Evolutionary conservation across 2,329 filamentous ascomycete species (phyloP).

Genomic region (Trichophaea hybrida): DNA sequence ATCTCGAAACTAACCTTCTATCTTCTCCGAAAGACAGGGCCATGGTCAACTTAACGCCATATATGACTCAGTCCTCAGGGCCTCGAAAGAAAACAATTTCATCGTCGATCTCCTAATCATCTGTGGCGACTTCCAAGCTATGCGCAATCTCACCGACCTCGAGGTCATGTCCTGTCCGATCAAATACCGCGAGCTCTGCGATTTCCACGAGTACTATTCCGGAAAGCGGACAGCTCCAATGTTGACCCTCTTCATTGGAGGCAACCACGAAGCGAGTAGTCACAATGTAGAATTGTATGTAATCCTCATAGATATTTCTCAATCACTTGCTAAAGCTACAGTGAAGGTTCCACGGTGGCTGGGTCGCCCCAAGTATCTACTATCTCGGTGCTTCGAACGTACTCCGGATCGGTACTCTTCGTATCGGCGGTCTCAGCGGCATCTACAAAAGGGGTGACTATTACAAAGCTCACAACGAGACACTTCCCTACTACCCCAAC

Average conservation of each 20-base stretch:
- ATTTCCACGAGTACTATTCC: constrained; percentile 90
- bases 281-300: constrained; percentile 74
- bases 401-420: constrained; percentile 63
- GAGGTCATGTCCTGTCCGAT: constrained; percentile 76
- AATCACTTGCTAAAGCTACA: neutral
- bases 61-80: constrained; percentile 59
- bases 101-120: constrained; percentile 83
- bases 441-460: constrained; percentile 94
- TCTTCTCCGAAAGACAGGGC: constrained; percentile 41
- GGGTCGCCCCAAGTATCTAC: constrained; percentile 94
- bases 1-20: neutral
- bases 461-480: constrained; percentile 65
- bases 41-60: constrained; percentile 87
- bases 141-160: constrained; percentile 77
- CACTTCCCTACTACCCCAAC: constrained; percentile 64
- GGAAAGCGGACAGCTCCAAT: constrained; percentile 65
- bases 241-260: constrained; percentile 80
- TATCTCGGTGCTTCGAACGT: constrained; percentile 91
- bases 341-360: constrained; percentile 57
- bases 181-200: constrained; percentile 77
- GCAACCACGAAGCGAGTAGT: constrained; percentile 88
- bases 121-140: constrained; percentile 87
- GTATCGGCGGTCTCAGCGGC: constrained; percentile 79
- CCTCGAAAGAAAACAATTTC: constrained; percentile 40
- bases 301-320: no score